Percentiles rank a stretch among this genome's conserved stretches.
phyloP scores from a whole-genome alignment of 2,329 filamentous ascomycete genomes.

The Verticillium isaacii region DNA sequence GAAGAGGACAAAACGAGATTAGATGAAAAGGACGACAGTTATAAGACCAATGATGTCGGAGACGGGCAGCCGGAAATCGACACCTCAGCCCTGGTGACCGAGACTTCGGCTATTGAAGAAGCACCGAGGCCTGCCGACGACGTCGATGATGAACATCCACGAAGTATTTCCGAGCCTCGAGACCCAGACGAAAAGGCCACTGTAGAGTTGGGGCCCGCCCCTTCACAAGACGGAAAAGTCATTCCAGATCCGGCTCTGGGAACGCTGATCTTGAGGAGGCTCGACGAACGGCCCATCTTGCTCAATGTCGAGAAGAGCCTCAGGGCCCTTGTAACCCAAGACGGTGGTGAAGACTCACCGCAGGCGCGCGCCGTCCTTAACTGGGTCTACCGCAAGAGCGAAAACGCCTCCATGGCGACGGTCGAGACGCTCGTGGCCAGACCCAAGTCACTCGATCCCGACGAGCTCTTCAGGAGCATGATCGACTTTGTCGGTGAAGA shows the following conservation, averaged over 20 bases:
- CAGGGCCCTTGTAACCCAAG: neutral
- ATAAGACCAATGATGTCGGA: neutral
- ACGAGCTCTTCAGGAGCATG: neutral
- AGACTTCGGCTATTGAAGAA: neutral
- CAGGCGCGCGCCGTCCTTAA: neutral
- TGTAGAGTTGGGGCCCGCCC: neutral
- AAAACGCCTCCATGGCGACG: neutral
- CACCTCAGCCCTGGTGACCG: neutral
- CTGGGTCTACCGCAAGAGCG: neutral
- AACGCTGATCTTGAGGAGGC: neutral
- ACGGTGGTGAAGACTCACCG: neutral
- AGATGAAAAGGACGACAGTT: neutral
- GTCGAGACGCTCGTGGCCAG: neutral
- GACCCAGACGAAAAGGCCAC: neutral
- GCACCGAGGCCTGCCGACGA: neutral
- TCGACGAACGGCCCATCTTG: neutral
- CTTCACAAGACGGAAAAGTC: neutral
- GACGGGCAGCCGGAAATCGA: neutral
- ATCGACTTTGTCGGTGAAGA: neutral
- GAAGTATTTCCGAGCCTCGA: neutral
- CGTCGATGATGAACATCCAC: neutral
- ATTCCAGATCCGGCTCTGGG: neutral
- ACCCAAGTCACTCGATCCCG: neutral
- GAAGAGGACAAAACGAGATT: no score
- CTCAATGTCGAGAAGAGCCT: neutral